Base-by-base conservation (phyloP, 1,139 yeast genomes). In the Meyerozyma athensensis region DNA sequence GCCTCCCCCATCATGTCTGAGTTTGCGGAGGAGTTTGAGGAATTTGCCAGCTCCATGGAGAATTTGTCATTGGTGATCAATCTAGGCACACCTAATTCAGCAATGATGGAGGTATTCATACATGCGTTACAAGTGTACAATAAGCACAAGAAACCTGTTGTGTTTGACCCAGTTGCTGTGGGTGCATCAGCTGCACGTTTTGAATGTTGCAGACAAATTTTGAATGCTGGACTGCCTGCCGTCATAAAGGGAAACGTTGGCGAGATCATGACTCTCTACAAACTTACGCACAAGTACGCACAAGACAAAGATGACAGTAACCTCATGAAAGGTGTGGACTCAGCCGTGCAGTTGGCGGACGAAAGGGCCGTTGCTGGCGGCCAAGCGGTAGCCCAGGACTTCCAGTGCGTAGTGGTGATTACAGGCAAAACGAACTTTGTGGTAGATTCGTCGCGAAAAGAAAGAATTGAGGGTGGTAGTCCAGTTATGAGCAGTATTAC, bases 1-100 rank as follows among this genome's bases (percentile, higher is more conserved):
- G 94, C 84, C 0, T 81, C 95, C 2, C 97, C 97, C 2, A 80
- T 86, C 18, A 90, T 90, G 97, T 82, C 95, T n/a, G 95, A 86
- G 50, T 68, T 81, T 34, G 49, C 68, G 0, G 74, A 67, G 2
- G 97, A 90, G 54, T 87, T 73, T 49, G 73, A 58, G 8, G 94
- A 85, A 22, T 69, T 90, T 43, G 78, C 94, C 0, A 42, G 59
- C 0, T 62, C 71, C 6, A 47, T 58, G n/a, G 77, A 83, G 6
- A 59, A 71, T 35, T 59, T 77, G 3, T 74, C 81, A 0, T 62
- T 87, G 24, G 71, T 87, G 9, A 53, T 87, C 26, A 90, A 90
- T 54, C 75, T 90, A 36, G 97, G 96, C 1, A 84, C 95, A 0
- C 82, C 86, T 0, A 61, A 71, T 1, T 57, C 65, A 0, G 63